Conservation (phyloP, 345 rosid genomes). For the Boechera stricta region DNA sequence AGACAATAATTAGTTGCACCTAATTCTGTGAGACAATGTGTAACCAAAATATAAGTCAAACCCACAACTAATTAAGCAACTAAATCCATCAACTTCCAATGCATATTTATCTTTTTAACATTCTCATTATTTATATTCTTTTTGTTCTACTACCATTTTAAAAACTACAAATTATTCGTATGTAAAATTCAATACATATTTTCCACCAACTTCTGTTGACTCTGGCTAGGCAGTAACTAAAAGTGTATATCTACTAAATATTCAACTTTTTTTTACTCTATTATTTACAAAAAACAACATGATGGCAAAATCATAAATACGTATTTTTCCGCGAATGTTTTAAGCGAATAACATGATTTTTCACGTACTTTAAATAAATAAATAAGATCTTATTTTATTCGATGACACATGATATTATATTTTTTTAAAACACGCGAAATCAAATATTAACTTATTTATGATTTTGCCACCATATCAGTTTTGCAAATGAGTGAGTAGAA, state of each 20-base stretch:
- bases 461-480: too few relatives aligned
- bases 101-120: not conserved
- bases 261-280: not conserved
- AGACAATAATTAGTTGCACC: conserved; percentile 23
- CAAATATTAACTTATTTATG: too few relatives aligned
- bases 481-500: too few relatives aligned
- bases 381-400: too few relatives aligned
- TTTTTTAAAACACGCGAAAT: too few relatives aligned
- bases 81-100: conserved; percentile 21
- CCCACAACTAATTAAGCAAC: conserved; percentile 26
- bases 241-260: not conserved
- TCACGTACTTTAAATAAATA: not conserved
- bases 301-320: too few relatives aligned
- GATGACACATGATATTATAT: too few relatives aligned
- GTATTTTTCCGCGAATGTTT: not conserved
- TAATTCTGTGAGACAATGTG: conserved; percentile 32
- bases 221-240: not conserved
- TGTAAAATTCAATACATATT: not conserved
- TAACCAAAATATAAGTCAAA: conserved; percentile 24
- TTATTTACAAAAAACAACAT: too few relatives aligned
- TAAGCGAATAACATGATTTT: too few relatives aligned
- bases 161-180: not conserved
- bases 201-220: not conserved
- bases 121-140: conserved; percentile 1
- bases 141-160: not conserved